Evolutionary conservation across 2,329 filamentous ascomycete genomes (phyloP), one percentile per base, ranked within the genome.

Genomic region (Fusarium metavorans): DNA sequence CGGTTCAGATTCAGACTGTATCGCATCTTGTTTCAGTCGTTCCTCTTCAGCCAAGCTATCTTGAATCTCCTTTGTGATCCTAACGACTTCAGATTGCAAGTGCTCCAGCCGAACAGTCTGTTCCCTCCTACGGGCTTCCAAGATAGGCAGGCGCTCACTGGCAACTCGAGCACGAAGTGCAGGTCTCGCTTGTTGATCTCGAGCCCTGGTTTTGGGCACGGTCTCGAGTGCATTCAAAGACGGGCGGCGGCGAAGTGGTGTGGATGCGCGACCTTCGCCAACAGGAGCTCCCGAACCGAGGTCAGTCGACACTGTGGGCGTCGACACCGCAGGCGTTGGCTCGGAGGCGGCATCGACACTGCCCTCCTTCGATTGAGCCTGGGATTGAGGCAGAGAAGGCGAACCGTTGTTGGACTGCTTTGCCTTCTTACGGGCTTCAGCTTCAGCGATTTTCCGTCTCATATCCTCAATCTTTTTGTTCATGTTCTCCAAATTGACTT

Each of bases 391-490:
- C 5, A 77, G 64, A 35, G 73, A 82, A 7, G 82, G 79, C 3
- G 84, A 84, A 6, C 72, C 73, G 41, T 77, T 80, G 48, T 72
- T 78, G 16, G 80, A 82, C 32, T 68, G 75, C 69, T 84, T 86
- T 56, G 83, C 81, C 75, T 84, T 87, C 77, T 87, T 87, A 75
- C 86, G 88, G 11, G 89, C 89, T 79, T 91, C 89, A 18, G 88
- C 88, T 74, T 90, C 87, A 3, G 89, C 89, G 76, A 91, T 91
- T 73, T 84, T 87, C 37, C 85, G 84, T 78, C 89, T 91, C 83
- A 92, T 88, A 62, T 88, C 86, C 75, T 91, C 88, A 35, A 93
- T 92, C 72, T 88, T 86, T 66, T 86, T 87, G 72, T 89, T 87
- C 82, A 90, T 90, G 43, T 82, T 83, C 52, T 85, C 82, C 25